phyloP scores from a whole-genome alignment of 352 stramenopile genomes.

The Phytophthora meadii region DNA sequence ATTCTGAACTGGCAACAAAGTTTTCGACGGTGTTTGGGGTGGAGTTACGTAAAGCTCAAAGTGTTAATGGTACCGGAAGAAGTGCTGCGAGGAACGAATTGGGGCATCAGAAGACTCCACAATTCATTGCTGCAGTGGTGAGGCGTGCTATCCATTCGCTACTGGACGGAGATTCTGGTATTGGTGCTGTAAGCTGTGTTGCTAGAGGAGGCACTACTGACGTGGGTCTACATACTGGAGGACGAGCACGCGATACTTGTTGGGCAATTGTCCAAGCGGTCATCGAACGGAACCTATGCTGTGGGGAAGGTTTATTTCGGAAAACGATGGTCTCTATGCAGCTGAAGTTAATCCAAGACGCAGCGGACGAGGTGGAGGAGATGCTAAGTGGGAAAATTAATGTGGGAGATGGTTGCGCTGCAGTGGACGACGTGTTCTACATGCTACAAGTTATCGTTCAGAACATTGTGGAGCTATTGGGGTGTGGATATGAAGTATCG shows the following conservation, averaged over 20 bases:
- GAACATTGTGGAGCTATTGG: slow-evolving; percentile 21
- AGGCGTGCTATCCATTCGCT: slow-evolving; percentile 19
- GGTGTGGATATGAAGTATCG: slow-evolving; percentile 26
- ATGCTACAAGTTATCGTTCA: slow-evolving; percentile 32
- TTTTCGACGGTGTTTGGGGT: no score
- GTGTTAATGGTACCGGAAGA: no score
- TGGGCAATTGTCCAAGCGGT: slow-evolving; percentile 56
- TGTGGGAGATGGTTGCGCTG: slow-evolving; percentile 14
- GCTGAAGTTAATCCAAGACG: slow-evolving; percentile 25
- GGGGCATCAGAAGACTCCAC: slow-evolving; percentile 59
- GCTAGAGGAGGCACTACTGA: slow-evolving; percentile 49
- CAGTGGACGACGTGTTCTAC: slow-evolving; percentile 29
- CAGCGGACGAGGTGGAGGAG: slow-evolving; percentile 8
- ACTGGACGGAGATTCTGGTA: neutral
- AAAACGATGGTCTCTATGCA: slow-evolving; percentile 50
- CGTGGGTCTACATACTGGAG: slow-evolving; percentile 59
- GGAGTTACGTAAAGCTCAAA: no score
- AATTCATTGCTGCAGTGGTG: slow-evolving; percentile 53
- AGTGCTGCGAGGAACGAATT: slow-evolving; percentile 38
- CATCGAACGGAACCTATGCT: slow-evolving; percentile 45
- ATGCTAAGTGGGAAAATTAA: neutral
- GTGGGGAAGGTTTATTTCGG: slow-evolving; percentile 35
- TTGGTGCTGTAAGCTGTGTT: neutral
- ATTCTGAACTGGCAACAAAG: neutral
- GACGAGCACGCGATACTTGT: slow-evolving; percentile 48